Percentiles rank a stretch among this genome's conserved stretches.
These are phyloP conservation scores for Rhizomucor miehei DNA, from an alignment of 371 early-diverging fungal species.

Conservation along the genomic window DNA sequence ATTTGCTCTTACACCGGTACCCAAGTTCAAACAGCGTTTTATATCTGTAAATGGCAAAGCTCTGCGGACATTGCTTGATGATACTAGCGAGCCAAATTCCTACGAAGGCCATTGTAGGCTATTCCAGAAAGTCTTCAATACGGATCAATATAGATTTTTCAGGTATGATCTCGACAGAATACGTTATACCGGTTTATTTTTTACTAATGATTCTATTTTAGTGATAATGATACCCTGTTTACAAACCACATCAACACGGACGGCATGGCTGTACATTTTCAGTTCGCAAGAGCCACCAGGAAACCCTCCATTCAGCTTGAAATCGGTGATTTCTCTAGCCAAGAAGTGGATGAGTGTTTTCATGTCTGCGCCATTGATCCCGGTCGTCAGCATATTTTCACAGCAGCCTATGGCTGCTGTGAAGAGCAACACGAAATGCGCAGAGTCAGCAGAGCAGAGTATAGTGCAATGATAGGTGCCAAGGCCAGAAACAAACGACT, in stretches of 20 bases:
- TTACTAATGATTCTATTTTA: background rate
- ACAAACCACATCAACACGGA: constrained; percentile 1
- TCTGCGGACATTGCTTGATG: no score
- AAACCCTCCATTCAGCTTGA: background rate
- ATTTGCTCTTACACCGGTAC: no score
- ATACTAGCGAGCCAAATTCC: no score
- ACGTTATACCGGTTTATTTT: background rate
- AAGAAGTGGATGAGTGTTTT: background rate
- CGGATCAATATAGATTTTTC: background rate
- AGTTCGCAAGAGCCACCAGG: background rate
- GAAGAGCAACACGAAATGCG: constrained; percentile 1
- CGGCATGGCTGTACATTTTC: background rate
- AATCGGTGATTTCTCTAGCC: background rate
- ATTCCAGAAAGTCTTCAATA: background rate
- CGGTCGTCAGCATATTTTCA: background rate
- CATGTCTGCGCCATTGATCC: background rate
- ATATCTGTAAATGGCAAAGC: no score
- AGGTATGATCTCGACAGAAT: background rate
- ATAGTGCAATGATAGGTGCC: background rate
- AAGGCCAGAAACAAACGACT: background rate
- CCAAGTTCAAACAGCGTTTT: no score
- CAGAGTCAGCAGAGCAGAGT: background rate
- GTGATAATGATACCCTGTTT: background rate
- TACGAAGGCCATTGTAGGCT: no score
- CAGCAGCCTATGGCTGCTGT: background rate